Base-by-base conservation (phyloP, 495 filamentous ascomycete species). In the Immersiella caudata region DNA sequence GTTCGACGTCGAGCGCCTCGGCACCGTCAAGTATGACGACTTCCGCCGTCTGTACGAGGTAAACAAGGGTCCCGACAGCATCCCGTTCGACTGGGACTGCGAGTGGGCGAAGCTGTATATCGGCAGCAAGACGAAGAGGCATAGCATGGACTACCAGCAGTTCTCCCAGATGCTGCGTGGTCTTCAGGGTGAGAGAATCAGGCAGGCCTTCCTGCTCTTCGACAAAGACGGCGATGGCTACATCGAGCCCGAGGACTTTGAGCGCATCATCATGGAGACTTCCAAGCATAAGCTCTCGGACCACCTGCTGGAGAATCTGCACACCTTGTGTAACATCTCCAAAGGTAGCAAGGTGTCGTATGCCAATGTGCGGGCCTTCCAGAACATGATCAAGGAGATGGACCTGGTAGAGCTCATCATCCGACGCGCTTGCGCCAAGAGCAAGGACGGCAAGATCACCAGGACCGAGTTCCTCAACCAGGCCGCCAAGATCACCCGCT, bases 111-210 rank as follows among this genome's bases (percentile, higher is more conserved):
- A 88, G 59, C 83, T 99, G 65, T 98, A 99, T 78, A 90, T 92
- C 64, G 95, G 95, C 35, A 87, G 89, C 67, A 93, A 88, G 80
- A 90, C 88, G 74, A 87, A 88, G 73, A 85, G 94, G 40, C 96
- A 97, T 77, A 86, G 90, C 65, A 88, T 99, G 80, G 94, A 94
- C 69, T 99, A 99, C 79, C 90, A 92, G 11, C 94, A 99, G 78
- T 99, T 99, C 80, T 90, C 95, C 35, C 95, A 99, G 80, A 97
- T 99, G 94, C 85, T 99, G 67, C 91, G 94, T 64, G 96, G 93
- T 33, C 82, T 99, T 66, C 94, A 97, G 79, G 96, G 94, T 21
- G 95, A 99, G 86, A 86, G 92, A 68, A 93, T 99, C 71, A 84
- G 95, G 61, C 95, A 98, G 75, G 95, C 96, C 6, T 99, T 99